phyloP scores from a whole-genome alignment of 2,329 filamentous ascomycete species.

The Penicillium polonicum region DNA sequence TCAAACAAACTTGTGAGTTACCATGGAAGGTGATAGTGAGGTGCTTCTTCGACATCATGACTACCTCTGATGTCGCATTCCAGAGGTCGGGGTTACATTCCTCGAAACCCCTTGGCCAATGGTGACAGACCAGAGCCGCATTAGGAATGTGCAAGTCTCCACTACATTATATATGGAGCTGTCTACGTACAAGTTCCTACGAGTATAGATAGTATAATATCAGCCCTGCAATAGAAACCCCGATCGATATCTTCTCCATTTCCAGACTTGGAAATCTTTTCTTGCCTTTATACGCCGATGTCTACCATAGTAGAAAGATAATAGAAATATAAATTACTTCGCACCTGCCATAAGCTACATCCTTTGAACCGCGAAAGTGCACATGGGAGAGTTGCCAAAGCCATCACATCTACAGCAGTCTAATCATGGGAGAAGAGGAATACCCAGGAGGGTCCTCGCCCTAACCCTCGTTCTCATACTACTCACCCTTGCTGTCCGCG shows the following conservation, averaged over 20 bases:
- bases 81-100: slow-evolving; percentile 18
- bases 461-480: too few species aligned
- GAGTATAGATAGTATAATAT: neutral
- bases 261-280: neutral
- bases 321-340: neutral
- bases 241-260: neutral
- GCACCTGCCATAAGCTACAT: neutral
- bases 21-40: neutral
- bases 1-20: neutral
- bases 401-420: too few species aligned
- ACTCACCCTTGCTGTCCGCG: too few species aligned
- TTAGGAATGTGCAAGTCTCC: slow-evolving; percentile 2
- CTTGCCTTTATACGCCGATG: neutral
- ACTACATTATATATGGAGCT: neutral
- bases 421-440: too few species aligned
- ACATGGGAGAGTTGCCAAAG: too few species aligned
- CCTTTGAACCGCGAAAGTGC: too few species aligned
- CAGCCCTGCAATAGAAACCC: neutral
- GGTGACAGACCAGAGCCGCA: neutral
- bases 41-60: slow-evolving; percentile 3
- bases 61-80: slow-evolving; percentile 12
- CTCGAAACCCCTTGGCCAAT: slow-evolving; percentile 10
- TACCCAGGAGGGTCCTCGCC: too few species aligned
- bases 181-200: neutral
- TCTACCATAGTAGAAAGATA: neutral